A percentile compares a stretch with the other conserved stretches of the same genome.
These are phyloP conservation scores for Metschnikowia kofuensis DNA, from an alignment of 805 yeast species.

Conservation along the genomic window DNA sequence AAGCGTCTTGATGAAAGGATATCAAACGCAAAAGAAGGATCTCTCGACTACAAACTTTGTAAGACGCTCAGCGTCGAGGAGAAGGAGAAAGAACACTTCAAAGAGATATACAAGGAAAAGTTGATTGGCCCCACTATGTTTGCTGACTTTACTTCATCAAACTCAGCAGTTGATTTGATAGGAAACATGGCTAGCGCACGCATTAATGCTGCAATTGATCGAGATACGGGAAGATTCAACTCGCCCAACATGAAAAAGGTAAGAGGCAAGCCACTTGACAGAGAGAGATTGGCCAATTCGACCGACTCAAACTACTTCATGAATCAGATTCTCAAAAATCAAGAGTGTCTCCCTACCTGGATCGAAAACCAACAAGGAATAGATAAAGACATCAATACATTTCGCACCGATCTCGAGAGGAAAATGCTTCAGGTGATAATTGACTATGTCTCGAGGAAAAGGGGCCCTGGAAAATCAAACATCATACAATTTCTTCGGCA, in stretches of 20 bases:
- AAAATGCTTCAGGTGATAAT: neutral
- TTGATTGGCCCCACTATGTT: conserved; percentile 57
- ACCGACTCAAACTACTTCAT: conserved; percentile 66
- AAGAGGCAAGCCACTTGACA: conserved; percentile 59
- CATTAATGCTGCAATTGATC: conserved; percentile 64
- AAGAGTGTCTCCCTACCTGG: conserved; percentile 88
- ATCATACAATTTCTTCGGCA: neutral
- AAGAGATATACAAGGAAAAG: conserved; percentile 60
- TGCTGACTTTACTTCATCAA: conserved; percentile 37
- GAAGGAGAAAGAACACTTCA: conserved; percentile 41
- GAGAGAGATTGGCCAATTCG: conserved; percentile 58
- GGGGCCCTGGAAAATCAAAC: neutral
- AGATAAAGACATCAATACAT: conserved; percentile 42
- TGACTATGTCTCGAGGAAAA: neutral
- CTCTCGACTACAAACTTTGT: conserved; percentile 60
- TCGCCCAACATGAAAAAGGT: conserved; percentile 43
- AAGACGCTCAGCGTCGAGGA: conserved; percentile 35
- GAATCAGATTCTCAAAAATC: conserved; percentile 71
- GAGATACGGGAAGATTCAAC: conserved; percentile 64
- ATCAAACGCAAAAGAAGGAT: conserved; percentile 58
- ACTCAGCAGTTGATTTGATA: conserved; percentile 49
- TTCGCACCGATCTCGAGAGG: conserved; percentile 43
- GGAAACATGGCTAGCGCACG: conserved; percentile 69
- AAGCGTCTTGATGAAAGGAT: conserved; percentile 40
- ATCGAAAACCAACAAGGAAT: conserved; percentile 71